phyloP scores from a whole-genome alignment of 1,284 basidiomycete species.

The Moesziomyces antarcticus region DNA sequence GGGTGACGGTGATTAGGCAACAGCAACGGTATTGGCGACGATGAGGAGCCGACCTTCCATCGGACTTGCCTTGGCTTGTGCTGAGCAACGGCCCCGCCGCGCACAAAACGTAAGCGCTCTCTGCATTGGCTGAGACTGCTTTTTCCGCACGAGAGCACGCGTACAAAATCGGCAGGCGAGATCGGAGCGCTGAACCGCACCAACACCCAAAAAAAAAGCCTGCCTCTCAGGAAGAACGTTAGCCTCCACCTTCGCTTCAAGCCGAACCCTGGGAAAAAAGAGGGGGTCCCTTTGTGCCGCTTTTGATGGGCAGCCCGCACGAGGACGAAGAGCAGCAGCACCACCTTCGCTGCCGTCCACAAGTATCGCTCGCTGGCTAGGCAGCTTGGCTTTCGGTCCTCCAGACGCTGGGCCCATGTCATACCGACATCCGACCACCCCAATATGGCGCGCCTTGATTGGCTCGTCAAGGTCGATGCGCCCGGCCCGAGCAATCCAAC shows the following conservation, averaged over 20 bases:
- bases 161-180: background rate
- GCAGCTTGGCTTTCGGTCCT: background rate
- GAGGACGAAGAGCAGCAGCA: background rate
- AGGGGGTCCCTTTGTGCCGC: background rate
- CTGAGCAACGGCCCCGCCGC: slow-evolving; percentile 26
- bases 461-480: slow-evolving; percentile 1
- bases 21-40: background rate
- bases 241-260: background rate
- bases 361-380: background rate
- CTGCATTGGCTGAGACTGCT: background rate
- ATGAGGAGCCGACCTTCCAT: slow-evolving; percentile 1
- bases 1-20: background rate
- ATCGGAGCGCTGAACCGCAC: too few species aligned
- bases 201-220: background rate
- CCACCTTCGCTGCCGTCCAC: background rate
- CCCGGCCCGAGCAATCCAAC: background rate
- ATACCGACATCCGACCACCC: background rate
- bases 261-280: background rate
- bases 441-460: slow-evolving; percentile 12
- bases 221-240: background rate
- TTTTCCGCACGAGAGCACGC: slow-evolving; percentile 22
- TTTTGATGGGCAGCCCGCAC: background rate
- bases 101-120: slow-evolving; percentile 33
- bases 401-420: background rate
- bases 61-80: slow-evolving; percentile 34